Base-by-base conservation (phyloP, 768 basidiomycete species). In the Cubamyces sp. region DNA sequence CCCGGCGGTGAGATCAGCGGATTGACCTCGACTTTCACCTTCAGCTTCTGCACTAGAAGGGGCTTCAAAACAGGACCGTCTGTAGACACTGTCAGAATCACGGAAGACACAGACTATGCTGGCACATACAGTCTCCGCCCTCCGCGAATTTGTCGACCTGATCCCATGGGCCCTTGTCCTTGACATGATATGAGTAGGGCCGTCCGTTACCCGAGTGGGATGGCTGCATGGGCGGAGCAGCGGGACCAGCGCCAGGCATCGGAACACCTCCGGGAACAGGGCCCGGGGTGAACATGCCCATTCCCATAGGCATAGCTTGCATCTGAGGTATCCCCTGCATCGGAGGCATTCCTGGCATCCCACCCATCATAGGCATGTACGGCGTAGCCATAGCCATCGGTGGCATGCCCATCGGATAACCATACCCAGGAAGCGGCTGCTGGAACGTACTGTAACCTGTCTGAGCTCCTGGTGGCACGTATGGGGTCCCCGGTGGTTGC, bases 41-140 rank as follows among this genome's bases (percentile, higher is more conserved):
- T 66, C 11, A 90, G 81, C 25, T 83, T 74, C 52, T 77, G 78
- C 18, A 80, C 71, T 19, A 87, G 70, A 65, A 87, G 82, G 0
- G 90, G 84, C 12, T 83, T 82, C 3, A 92, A 77, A 11, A 91
- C 89, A 2, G 91, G 89, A 0, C 88, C 86, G 69, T 92, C 86
- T 87, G 71, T 26, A 21, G 21, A 14, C 8, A n/a, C 30, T 42
- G 16, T 49, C 41, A 65, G 59, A 40, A 61, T 52, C 64, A 57
- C 55, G 66, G 52, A 39, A 26, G 23, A 16, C 5, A 5, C 14
- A 9, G 40, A n/a, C 41, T 28, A 8, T 6, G 42, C 37, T 25
- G 41, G 23, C 34, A 73, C 81, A 30, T 71, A 82, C 81, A 82
- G 55, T 77, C 73, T 0, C 73, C 71, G 25, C 81, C 81, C 54